phyloP scores from a whole-genome alignment of 2,329 filamentous ascomycete genomes.

The Diaporthe sp. region DNA sequence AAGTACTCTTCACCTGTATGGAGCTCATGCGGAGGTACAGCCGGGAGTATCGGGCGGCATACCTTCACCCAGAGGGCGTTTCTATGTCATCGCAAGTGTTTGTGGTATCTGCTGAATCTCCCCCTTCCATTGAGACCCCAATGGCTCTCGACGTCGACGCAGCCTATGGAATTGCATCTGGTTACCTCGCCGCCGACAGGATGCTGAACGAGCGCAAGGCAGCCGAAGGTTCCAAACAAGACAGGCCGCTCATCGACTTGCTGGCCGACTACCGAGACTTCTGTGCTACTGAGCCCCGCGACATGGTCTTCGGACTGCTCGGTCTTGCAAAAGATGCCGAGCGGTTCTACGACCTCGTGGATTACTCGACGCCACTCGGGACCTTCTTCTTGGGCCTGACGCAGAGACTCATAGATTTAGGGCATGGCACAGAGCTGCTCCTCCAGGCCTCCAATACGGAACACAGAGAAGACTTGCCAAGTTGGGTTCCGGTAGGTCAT shows the following conservation, averaged over 20 bases:
- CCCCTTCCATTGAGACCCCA: not conserved
- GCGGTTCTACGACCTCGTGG: not conserved
- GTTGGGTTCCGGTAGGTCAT: not conserved
- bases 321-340: not conserved
- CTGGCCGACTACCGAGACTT: conserved; percentile 1
- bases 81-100: not conserved
- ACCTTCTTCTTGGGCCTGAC: not conserved
- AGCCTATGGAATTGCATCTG: not conserved
- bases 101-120: not conserved
- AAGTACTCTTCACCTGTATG: not conserved
- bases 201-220: not conserved
- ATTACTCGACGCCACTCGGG: not conserved
- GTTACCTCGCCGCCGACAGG: not conserved
- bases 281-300: not conserved
- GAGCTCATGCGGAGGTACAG: not conserved
- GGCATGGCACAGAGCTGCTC: not conserved
- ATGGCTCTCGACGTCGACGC: not conserved
- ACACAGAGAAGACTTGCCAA: not conserved
- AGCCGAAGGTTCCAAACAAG: not conserved
- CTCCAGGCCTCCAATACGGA: not conserved
- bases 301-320: not conserved
- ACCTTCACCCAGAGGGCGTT: not conserved
- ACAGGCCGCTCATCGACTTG: not conserved
- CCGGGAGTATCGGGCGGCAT: not conserved
- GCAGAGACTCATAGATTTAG: not conserved